Evolutionary conservation across 2,329 filamentous ascomycete genomes (phyloP).

Genomic region (Lomentospora prolificans): DNA sequence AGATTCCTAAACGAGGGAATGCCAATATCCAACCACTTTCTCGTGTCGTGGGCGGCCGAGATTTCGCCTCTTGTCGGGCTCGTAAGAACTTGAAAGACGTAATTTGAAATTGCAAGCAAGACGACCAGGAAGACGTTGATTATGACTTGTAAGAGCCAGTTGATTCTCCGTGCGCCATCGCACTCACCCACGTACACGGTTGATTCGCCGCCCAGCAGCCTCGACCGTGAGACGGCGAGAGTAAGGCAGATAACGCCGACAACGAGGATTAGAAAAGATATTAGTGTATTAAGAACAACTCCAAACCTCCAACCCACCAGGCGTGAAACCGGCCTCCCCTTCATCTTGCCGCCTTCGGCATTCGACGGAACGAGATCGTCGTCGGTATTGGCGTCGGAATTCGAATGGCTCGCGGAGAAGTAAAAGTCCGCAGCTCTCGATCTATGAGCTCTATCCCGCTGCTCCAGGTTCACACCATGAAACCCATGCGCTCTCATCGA

Average conservation of each 20-base stretch:
- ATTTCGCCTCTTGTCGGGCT: slow-evolving; percentile 43
- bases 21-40: slow-evolving; percentile 43
- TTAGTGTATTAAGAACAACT: slow-evolving; percentile 30
- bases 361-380: slow-evolving; percentile 16
- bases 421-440: slow-evolving; percentile 26
- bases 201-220: slow-evolving; percentile 23
- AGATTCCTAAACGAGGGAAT: slow-evolving; percentile 43
- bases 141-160: slow-evolving; percentile 31
- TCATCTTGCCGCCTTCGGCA: slow-evolving; percentile 15
- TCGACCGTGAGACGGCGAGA: slow-evolving; percentile 24
- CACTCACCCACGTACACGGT: slow-evolving; percentile 30
- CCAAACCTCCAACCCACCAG: slow-evolving; percentile 38
- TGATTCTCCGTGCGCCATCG: slow-evolving; percentile 22
- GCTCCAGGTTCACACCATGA: background rate
- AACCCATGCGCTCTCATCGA: slow-evolving; percentile 18
- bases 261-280: slow-evolving; percentile 28
- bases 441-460: slow-evolving; percentile 13
- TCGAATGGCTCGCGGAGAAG: slow-evolving; percentile 16
- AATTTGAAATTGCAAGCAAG: slow-evolving; percentile 40
- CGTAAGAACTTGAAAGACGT: slow-evolving; percentile 42
- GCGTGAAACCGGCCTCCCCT: slow-evolving; percentile 5
- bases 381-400: slow-evolving; percentile 10
- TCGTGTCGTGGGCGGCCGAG: slow-evolving; percentile 32
- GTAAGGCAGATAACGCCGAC: slow-evolving; percentile 29
- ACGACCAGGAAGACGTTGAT: slow-evolving; percentile 33